Base-by-base conservation (phyloP, 257 asterid genomes). In the Jasminum sambac region DNA sequence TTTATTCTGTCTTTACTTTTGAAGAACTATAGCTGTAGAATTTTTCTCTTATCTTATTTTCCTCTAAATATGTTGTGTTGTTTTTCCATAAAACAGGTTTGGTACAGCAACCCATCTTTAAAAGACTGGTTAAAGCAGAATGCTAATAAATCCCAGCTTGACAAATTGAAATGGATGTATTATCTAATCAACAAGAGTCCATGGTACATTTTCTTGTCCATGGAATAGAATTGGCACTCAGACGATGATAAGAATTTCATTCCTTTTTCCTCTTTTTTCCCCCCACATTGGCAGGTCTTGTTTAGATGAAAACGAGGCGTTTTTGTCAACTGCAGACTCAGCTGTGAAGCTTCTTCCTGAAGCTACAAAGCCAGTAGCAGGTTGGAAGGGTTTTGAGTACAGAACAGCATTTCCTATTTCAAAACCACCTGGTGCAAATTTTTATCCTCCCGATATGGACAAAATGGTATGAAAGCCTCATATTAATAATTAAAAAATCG, bases 371-470 rank as follows among this genome's bases (percentile, higher is more conserved):
- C 77, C 86, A 23, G 89, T 88, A 70, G 76, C 73, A 21, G 96
- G 91, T 36, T 94, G 97, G 99, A 84, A 88, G 74, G 99, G 97
- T 75, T 62, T 94, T 60, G 85, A 89, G 78, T 94, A 91, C 70
- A 84, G 84, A 81, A 24, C 84, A 43, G 84, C 97, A 78, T 94
- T 91, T 84, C 95, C 99, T 36, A 63, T 79, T 80, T 72, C 59
- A 34, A 89, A 87, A 84, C 96, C 99, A 76, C 84, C 90, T 11
- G 93, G 99, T 58, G 99, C 96, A 73, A 94, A 86, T 79, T 94
- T 94, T 73, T 91, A 94, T 69, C 99, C 99, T 66, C 90, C 96
- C 48, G 96, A 91, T 78, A 94, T 94, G 98, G 93, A 88, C 80
- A 94, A 89, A 89, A 72, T 46, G 98, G 99, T 94, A 94, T 58